A percentile compares a stretch with the other conserved stretches of the same genome.
phyloP scores from a whole-genome alignment of 768 basidiomycete genomes.

The Gautieria morchelliformis region DNA sequence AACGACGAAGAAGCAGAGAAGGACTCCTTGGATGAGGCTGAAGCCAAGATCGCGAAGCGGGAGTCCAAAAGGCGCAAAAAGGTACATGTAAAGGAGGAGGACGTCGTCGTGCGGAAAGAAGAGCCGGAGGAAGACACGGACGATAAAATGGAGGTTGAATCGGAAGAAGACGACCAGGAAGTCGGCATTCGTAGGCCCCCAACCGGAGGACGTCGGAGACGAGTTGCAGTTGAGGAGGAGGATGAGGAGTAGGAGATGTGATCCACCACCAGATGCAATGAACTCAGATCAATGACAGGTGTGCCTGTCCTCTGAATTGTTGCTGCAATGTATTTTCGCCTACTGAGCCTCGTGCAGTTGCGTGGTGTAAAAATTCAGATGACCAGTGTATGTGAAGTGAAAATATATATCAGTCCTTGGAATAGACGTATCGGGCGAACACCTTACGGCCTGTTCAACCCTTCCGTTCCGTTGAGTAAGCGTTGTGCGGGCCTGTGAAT shows the following conservation, averaged over 20 bases:
- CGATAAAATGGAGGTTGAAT: slow-evolving; percentile 8
- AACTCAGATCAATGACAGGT: too few relatives aligned
- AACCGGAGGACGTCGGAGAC: slow-evolving; percentile 44
- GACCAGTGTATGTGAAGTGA: too few relatives aligned
- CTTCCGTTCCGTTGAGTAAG: too few relatives aligned
- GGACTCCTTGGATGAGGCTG: slow-evolving; percentile 46
- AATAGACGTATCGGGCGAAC: too few relatives aligned
- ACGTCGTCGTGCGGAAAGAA: background rate
- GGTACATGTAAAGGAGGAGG: slow-evolving; percentile 1
- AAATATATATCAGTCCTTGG: too few relatives aligned
- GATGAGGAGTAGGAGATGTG: slow-evolving; percentile 40
- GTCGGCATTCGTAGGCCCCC: slow-evolving; percentile 50
- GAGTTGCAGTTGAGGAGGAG: slow-evolving; percentile 48
- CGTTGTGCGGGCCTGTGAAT: too few relatives aligned
- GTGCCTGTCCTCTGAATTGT: too few relatives aligned
- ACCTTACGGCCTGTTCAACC: too few relatives aligned
- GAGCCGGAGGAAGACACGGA: background rate
- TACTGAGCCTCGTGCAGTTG: too few relatives aligned
- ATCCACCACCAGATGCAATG: too few relatives aligned
- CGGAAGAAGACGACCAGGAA: slow-evolving; percentile 24
- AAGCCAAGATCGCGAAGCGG: slow-evolving; percentile 45
- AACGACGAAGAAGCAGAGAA: slow-evolving; percentile 33
- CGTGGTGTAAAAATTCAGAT: too few relatives aligned
- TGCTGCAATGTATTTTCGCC: too few relatives aligned
- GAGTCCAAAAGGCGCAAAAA: slow-evolving; percentile 54